Base-by-base conservation (phyloP, 371 early-diverging fungal species). In the Blakeslea trispora region DNA sequence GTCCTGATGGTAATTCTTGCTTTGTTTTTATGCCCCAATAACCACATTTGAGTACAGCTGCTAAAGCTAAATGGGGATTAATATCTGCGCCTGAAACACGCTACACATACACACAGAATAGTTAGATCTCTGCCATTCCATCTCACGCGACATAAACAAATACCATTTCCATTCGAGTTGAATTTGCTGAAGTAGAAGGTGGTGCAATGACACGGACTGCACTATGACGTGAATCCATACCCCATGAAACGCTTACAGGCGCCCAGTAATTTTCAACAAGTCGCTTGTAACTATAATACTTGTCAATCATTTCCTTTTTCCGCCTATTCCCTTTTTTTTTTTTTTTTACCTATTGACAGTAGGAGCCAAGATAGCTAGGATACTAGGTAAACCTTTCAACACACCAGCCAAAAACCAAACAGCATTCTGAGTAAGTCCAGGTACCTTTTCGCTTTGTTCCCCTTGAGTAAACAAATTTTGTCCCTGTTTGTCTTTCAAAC, bases 251-350 rank as follows among this genome's bases (percentile, higher is more conserved):
- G 15, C 78, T 88, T 3, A 90, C 82, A n/a, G 94, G 92, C 14
- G 94, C 90, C 91, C 92, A 94, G 63, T 83, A 90, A 61, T 87
- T 89, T 58, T 83, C 89, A n/a, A 86, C 86, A 32, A 94, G 62
- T 39, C 94, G 83, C 56, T 94, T 94, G 68, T 93, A 93, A 55
- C 90, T 86, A n/a, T n/a, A n/a, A n/a, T n/a, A n/a, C n/a, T n/a
- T n/a, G n/a, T n/a, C n/a, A n/a, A n/a, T n/a, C n/a, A n/a, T n/a
- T n/a, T n/a, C n/a, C n/a, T n/a, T n/a, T n/a, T n/a, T 58, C 15
- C 8, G 49, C 13, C 52, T 47, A 49, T 13, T 14, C 5, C 14
- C 51, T 23, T 21, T 15, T 49, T 19, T 21, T 46, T 45, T n/a
- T 46, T 17, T 28, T 23, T 6, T 32, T 64, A 79, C 82, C 80